A percentile compares a stretch with the other conserved stretches of the same genome.
phyloP scores from a whole-genome alignment of 805 yeast genomes.

The Cyberlindnera misumaiensis region DNA sequence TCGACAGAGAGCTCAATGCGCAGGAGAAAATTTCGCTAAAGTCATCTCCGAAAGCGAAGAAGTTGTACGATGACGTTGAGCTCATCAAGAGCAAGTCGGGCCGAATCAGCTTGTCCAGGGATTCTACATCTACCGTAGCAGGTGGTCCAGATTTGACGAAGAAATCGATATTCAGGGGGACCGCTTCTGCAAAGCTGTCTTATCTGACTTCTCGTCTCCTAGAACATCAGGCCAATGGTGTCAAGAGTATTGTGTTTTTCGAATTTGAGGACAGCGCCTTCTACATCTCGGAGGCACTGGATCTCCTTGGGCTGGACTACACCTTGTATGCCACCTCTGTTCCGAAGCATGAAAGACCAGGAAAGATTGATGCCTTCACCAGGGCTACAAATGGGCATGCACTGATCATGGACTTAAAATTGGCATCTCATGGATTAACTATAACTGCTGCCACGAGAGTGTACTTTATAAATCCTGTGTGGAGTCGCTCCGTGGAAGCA shows the following conservation, averaged over 20 bases:
- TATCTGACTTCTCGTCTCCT: slow-evolving; percentile 48
- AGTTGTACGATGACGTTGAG: slow-evolving; percentile 7
- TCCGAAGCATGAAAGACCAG: slow-evolving; percentile 41
- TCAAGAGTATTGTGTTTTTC: slow-evolving; percentile 58
- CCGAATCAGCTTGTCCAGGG: slow-evolving; percentile 3
- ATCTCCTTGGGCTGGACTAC: slow-evolving; percentile 52
- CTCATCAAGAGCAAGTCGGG: slow-evolving; percentile 7
- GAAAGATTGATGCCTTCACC: slow-evolving; percentile 46
- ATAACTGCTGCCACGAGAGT: slow-evolving; percentile 63
- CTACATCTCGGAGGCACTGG: slow-evolving; percentile 57
- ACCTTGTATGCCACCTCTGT: slow-evolving; percentile 60
- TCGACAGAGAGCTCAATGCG: slow-evolving; percentile 14
- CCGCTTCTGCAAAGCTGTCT: slow-evolving; percentile 58
- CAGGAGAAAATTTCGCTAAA: slow-evolving; percentile 17
- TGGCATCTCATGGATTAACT: slow-evolving; percentile 66
- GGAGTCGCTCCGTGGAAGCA: slow-evolving; percentile 65
- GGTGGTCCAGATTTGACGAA: neutral
- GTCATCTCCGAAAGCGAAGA: slow-evolving; percentile 11
- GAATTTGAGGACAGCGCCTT: slow-evolving; percentile 70
- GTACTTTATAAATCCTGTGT: slow-evolving; percentile 65
- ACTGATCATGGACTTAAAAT: slow-evolving; percentile 57
- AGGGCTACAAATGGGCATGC: slow-evolving; percentile 40
- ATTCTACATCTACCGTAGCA: slow-evolving; percentile 8
- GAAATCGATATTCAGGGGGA: slow-evolving; percentile 40
- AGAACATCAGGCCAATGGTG: slow-evolving; percentile 39